Evolutionary conservation across 345 rosid genomes (phyloP).

Genomic region (Draba incana): DNA sequence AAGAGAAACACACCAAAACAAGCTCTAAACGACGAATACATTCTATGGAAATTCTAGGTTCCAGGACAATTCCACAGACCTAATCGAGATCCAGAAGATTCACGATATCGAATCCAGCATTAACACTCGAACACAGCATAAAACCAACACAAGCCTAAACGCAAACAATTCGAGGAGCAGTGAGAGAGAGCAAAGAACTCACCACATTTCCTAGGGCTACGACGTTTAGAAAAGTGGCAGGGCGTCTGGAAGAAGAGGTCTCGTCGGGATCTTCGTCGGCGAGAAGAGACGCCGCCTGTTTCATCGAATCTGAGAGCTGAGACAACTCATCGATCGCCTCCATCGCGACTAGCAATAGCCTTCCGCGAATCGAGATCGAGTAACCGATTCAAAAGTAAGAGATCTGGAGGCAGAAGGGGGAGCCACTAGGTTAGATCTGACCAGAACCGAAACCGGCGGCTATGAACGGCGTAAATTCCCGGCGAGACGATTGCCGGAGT

Average conservation of each 20-base stretch:
- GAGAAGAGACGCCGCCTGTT: conserved; percentile 80
- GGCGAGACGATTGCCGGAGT: conserved; percentile 28
- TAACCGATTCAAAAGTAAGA: conserved; percentile 29
- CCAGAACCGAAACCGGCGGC: conserved; percentile 18
- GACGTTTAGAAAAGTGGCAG: conserved; percentile 79
- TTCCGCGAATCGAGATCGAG: conserved; percentile 28
- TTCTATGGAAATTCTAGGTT: conserved; percentile 10
- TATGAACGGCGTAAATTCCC: conserved; percentile 2
- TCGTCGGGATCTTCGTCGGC: conserved; percentile 93
- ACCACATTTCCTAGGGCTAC: conserved; percentile 91
- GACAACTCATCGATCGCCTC: conserved; percentile 94
- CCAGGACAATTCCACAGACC: conserved; percentile 13
- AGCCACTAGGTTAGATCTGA: conserved; percentile 36
- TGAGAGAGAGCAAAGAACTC: conserved; percentile 40
- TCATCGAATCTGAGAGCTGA: conserved; percentile 92
- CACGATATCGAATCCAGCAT: conserved; percentile 31
- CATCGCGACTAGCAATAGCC: conserved; percentile 48
- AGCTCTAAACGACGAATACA: conserved; percentile 4
- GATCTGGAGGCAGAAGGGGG: conserved; percentile 37
- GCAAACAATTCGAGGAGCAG: conserved; percentile 7
- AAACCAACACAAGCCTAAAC: not conserved
- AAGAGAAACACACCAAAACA: not conserved
- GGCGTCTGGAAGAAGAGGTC: conserved; percentile 59
- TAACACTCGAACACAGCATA: conserved; percentile 23
- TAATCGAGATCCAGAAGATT: conserved; percentile 45